These are phyloP conservation scores for Breynia disticha DNA, from an alignment of 441 rosid genomes.

Conservation along the genomic window DNA sequence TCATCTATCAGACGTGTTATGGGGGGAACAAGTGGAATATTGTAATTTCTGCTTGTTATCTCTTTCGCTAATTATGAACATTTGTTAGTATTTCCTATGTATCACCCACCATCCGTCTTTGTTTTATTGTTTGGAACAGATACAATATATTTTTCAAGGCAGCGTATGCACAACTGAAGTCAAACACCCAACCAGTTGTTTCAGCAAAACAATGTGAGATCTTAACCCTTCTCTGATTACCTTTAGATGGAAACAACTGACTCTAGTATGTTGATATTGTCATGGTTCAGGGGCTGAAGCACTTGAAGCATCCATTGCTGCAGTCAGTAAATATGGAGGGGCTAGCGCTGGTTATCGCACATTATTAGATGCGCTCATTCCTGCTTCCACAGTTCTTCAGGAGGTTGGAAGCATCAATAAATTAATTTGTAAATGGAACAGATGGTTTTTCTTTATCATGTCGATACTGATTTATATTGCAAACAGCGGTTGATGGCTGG, in stretches of 20 bases:
- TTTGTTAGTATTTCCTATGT: not conserved
- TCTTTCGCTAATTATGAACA: slow-evolving; percentile 13
- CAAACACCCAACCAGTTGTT: slow-evolving; percentile 34
- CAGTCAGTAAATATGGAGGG: slow-evolving; percentile 90
- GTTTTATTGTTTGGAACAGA: slow-evolving; percentile 29
- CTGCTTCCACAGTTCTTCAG: slow-evolving; percentile 70
- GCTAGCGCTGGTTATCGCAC: slow-evolving; percentile 91
- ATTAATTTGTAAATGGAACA: slow-evolving; percentile 1
- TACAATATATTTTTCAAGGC: slow-evolving; percentile 82
- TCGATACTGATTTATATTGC: slow-evolving; percentile 13
- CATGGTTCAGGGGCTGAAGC: slow-evolving; percentile 72
- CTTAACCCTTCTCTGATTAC: slow-evolving; percentile 10
- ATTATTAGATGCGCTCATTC: slow-evolving; percentile 84
- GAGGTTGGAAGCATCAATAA: slow-evolving; percentile 37
- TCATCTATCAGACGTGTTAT: slow-evolving; percentile 73
- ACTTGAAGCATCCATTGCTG: slow-evolving; percentile 69
- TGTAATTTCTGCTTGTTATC: slow-evolving; percentile 33
- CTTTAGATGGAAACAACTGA: slow-evolving; percentile 1
- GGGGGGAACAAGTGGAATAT: slow-evolving; percentile 98
- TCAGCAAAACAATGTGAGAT: slow-evolving; percentile 76
- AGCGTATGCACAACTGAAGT: slow-evolving; percentile 70
- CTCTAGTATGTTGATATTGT: slow-evolving; percentile 8
- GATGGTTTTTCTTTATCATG: not conserved
- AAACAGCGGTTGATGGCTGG: slow-evolving; percentile 69
- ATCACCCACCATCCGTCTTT: slow-evolving; percentile 1